Evolutionary conservation across 305 asterid species (phyloP).

Genomic region (Stenogyne calaminthoides): DNA sequence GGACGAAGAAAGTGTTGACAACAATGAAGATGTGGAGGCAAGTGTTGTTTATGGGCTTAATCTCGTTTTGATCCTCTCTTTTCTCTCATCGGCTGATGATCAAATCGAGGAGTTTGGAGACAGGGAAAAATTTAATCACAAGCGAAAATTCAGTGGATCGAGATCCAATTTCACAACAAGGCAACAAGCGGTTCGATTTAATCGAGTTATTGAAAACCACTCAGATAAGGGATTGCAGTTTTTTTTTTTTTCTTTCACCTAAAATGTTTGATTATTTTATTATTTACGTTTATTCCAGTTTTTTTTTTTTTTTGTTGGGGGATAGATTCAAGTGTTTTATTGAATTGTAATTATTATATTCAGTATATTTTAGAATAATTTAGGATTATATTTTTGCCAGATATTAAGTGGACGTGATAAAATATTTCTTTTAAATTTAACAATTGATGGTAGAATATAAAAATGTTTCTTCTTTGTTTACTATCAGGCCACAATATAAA

Average conservation of each 20-base stretch:
- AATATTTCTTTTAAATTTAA: too few species aligned
- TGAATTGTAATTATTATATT: neutral
- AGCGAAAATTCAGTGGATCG: conserved; percentile 8
- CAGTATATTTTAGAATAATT: neutral
- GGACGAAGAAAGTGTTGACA: neutral
- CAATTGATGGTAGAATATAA: neutral
- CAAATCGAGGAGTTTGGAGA: conserved; percentile 11
- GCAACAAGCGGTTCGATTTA: conserved; percentile 20
- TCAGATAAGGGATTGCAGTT: conserved; percentile 34
- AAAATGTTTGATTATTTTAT: neutral
- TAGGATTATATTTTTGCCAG: neutral
- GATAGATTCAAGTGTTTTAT: neutral
- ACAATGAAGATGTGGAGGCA: conserved; percentile 5
- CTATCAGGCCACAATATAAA: too few species aligned
- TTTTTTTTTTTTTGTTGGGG: too few species aligned
- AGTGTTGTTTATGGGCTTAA: conserved; percentile 27
- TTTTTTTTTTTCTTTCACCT: too few species aligned
- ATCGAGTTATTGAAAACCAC: conserved; percentile 27
- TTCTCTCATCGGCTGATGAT: conserved; percentile 30
- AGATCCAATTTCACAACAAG: conserved; percentile 16
- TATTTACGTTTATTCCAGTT: neutral
- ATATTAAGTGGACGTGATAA: neutral
- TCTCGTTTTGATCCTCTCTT: conserved; percentile 31
- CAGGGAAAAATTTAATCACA: conserved; percentile 6
- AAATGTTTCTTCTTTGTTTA: neutral